phyloP scores from a whole-genome alignment of 768 basidiomycete genomes.

The Podaxis rugospora region DNA sequence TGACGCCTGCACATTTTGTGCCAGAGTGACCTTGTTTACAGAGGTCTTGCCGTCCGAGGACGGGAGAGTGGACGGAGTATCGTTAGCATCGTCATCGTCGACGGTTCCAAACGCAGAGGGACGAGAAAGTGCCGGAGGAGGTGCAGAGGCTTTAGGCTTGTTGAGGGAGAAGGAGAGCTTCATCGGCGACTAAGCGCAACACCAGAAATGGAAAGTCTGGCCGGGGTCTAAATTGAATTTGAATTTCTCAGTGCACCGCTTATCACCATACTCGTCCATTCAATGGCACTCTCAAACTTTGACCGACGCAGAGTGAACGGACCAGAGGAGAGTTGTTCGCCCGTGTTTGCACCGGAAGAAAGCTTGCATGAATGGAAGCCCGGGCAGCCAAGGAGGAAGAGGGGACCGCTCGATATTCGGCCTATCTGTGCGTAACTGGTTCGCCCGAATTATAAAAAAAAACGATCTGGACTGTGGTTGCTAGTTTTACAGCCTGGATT shows the following conservation, averaged over 20 bases:
- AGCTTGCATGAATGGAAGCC: slow-evolving; percentile 24
- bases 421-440: slow-evolving; percentile 67
- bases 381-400: slow-evolving; percentile 41
- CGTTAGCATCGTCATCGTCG: slow-evolving; percentile 56
- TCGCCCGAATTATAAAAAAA: slow-evolving; percentile 1
- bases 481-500: slow-evolving; percentile 87
- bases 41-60: slow-evolving; percentile 22
- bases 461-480: slow-evolving; percentile 11
- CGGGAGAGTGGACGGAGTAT: slow-evolving; percentile 34
- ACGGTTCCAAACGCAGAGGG: slow-evolving; percentile 62
- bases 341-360: slow-evolving; percentile 47
- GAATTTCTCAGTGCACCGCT: not conserved
- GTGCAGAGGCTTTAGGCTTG: slow-evolving; percentile 51
- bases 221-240: slow-evolving; percentile 30
- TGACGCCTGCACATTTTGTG: slow-evolving; percentile 57
- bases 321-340: slow-evolving; percentile 77
- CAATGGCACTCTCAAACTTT: slow-evolving; percentile 53
- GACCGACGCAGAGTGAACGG: slow-evolving; percentile 91
- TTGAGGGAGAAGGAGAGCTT: slow-evolving; percentile 88
- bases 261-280: slow-evolving; percentile 1
- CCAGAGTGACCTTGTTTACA: slow-evolving; percentile 51
- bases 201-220: slow-evolving; percentile 8
- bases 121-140: slow-evolving; percentile 43
- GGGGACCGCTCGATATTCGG: slow-evolving; percentile 63
- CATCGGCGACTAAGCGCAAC: slow-evolving; percentile 36